phyloP scores from a whole-genome alignment of 1,139 yeast species.

The Diutina rugosa region DNA sequence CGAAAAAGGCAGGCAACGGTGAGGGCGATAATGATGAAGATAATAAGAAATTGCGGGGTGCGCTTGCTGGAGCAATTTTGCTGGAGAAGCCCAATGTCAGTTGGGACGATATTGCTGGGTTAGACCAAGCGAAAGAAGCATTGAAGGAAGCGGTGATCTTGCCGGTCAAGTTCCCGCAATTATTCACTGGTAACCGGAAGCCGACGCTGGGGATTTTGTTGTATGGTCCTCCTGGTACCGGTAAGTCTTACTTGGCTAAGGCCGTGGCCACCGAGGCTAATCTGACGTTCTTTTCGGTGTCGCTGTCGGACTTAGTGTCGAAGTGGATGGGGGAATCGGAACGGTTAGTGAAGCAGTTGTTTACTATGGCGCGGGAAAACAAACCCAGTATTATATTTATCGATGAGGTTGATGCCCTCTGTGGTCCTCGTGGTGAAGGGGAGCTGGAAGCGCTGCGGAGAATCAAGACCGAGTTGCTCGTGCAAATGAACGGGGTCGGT shows the following conservation, averaged over 20 bases:
- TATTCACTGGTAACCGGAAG: conserved; percentile 86
- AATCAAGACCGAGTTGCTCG: conserved; percentile 89
- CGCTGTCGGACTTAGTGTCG: conserved; percentile 87
- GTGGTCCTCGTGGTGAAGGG: conserved; percentile 98
- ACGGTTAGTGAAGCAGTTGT: conserved; percentile 85
- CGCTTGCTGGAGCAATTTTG: conserved; percentile 83
- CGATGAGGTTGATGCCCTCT: conserved; percentile 95
- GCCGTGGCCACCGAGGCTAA: conserved; percentile 99
- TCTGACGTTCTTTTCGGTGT: conserved; percentile 89
- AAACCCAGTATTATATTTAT: conserved; percentile 92
- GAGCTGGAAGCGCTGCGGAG: conserved; percentile 95
- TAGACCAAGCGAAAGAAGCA: conserved; percentile 92
- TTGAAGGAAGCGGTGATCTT: conserved; percentile 93
- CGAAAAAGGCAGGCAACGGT: conserved; percentile 5
- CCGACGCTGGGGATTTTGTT: conserved; percentile 87
- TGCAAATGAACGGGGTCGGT: conserved; percentile 99
- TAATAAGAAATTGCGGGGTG: conserved; percentile 79
- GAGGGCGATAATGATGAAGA: conserved; percentile 50
- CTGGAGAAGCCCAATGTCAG: conserved; percentile 86
- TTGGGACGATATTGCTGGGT: conserved; percentile 96
- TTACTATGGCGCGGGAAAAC: conserved; percentile 91
- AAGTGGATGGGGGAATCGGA: conserved; percentile 99
- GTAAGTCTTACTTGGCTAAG: conserved; percentile 91
- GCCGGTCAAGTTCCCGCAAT: conserved; percentile 89
- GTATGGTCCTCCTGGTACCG: conserved; percentile 99